These are phyloP conservation scores for Bipolaris cookei DNA, from an alignment of 2,329 filamentous ascomycete species.

Conservation along the genomic window DNA sequence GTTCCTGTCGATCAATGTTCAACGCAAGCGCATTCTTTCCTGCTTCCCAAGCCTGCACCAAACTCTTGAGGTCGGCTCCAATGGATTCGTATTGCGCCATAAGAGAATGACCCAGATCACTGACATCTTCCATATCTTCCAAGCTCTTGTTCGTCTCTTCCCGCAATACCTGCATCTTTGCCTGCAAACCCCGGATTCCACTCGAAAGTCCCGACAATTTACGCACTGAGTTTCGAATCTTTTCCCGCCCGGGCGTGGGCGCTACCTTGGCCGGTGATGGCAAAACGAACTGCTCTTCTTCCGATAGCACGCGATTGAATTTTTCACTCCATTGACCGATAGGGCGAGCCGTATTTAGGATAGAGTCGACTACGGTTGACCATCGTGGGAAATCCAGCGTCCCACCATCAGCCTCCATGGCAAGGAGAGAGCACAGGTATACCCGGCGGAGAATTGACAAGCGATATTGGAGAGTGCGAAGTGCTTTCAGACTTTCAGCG, in stretches of 20 bases:
- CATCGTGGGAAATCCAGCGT: slow-evolving; percentile 78
- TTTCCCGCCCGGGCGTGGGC: slow-evolving; percentile 77
- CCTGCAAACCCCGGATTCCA: slow-evolving; percentile 88
- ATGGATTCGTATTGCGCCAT: slow-evolving; percentile 95
- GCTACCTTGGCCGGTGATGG: slow-evolving; percentile 63
- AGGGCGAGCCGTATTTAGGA: slow-evolving; percentile 68
- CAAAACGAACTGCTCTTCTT: slow-evolving; percentile 71
- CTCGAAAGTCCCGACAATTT: slow-evolving; percentile 88
- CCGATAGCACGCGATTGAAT: slow-evolving; percentile 72
- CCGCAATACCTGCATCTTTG: slow-evolving; percentile 88
- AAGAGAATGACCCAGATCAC: slow-evolving; percentile 77
- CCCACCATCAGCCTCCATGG: slow-evolving; percentile 81
- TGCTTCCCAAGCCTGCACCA: slow-evolving; percentile 58
- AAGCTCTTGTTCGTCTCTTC: slow-evolving; percentile 85
- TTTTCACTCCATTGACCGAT: slow-evolving; percentile 69
- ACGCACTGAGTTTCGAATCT: slow-evolving; percentile 83
- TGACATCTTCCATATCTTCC: slow-evolving; percentile 71
- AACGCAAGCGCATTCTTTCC: slow-evolving; percentile 82
- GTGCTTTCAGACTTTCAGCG: slow-evolving; percentile 75
- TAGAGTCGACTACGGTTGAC: slow-evolving; percentile 76
- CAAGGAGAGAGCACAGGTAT: slow-evolving; percentile 85
- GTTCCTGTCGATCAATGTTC: slow-evolving; percentile 82
- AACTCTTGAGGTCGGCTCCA: slow-evolving; percentile 76
- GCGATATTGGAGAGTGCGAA: slow-evolving; percentile 70
- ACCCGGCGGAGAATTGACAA: slow-evolving; percentile 83